phyloP scores from a whole-genome alignment of 1,139 yeast species.

The Kodamaea alishanica region DNA sequence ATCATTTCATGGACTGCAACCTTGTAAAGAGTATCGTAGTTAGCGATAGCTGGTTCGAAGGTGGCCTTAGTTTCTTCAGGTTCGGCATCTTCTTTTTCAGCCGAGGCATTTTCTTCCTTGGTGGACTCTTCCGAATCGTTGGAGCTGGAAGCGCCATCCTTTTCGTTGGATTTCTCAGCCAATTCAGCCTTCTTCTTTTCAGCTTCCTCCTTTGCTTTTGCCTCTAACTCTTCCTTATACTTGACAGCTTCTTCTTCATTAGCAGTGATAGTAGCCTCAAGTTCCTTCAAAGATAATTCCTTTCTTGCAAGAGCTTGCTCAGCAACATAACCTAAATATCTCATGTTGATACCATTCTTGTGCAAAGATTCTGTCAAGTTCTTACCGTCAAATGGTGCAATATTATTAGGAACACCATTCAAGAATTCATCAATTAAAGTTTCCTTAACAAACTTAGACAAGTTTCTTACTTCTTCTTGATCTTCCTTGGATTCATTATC shows the following conservation, averaged over 20 bases:
- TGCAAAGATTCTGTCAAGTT: constrained; percentile 72
- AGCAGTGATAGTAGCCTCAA: constrained; percentile 19
- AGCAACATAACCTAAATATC: constrained; percentile 75
- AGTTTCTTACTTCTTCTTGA: constrained; percentile 58
- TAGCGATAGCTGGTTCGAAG: constrained; percentile 41
- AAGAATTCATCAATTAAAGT: constrained; percentile 64
- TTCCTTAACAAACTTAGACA: constrained; percentile 59
- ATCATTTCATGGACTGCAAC: constrained; percentile 67
- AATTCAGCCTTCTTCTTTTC: constrained; percentile 19
- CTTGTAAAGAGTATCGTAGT: constrained; percentile 44
- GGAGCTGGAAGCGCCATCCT: constrained; percentile 18
- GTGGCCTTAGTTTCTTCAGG: constrained; percentile 36
- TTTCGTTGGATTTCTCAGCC: constrained; percentile 19
- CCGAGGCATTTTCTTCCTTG: constrained; percentile 25
- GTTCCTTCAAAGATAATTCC: constrained; percentile 21
- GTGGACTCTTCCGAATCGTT: constrained; percentile 24
- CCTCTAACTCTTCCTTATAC: constrained; percentile 30
- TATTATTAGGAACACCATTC: constrained; percentile 47
- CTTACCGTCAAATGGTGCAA: constrained; percentile 76
- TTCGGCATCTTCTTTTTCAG: constrained; percentile 12
- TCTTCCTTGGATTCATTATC: constrained; percentile 45
- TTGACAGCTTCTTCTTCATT: constrained; percentile 26
- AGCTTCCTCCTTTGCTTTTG: constrained; percentile 11
- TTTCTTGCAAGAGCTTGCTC: constrained; percentile 24
- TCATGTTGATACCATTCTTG: constrained; percentile 78